Evolutionary conservation across 768 basidiomycete species (phyloP).

Genomic region (Hypholoma fasciculare): DNA sequence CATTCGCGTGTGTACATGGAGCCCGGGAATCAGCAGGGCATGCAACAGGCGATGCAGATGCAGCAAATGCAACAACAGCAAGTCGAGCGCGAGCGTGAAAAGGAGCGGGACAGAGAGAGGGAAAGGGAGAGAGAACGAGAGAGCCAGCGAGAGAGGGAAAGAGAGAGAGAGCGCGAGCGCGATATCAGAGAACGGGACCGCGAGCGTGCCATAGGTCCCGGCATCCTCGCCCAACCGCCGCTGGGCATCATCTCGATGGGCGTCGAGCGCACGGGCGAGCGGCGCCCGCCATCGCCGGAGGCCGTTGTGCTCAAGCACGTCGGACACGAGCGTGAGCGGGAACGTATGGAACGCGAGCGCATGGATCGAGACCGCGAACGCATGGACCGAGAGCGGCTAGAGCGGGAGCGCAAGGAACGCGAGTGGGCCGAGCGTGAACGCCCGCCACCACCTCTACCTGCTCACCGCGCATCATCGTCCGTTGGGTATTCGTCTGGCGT

Average conservation of each 20-base stretch:
- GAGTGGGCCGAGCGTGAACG: conserved; percentile 6
- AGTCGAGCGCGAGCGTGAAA: conserved; percentile 20
- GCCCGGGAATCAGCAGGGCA: not conserved
- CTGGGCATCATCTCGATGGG: conserved; percentile 4
- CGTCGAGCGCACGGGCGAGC: conserved; percentile 6
- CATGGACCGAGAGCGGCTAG: conserved; percentile 1
- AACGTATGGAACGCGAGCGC: conserved; percentile 8
- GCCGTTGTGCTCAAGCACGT: conserved; percentile 7
- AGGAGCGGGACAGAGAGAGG: conserved; percentile 16
- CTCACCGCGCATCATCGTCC: not conserved
- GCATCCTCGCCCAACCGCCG: not conserved
- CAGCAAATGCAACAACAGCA: conserved; percentile 18
- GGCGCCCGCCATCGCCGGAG: not conserved
- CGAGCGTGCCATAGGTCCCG: conserved; percentile 7
- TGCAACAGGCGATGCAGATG: not conserved
- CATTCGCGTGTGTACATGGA: not conserved
- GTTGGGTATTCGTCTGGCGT: not conserved
- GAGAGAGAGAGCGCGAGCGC: not conserved
- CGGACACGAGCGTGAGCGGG: conserved; percentile 1
- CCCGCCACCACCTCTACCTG: not conserved
- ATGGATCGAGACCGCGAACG: conserved; percentile 7
- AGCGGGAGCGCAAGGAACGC: conserved; percentile 5
- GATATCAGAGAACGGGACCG: not conserved
- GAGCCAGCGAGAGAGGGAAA: not conserved
- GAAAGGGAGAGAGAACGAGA: conserved; percentile 17